Evolutionary conservation across 495 filamentous ascomycete genomes (phyloP).

Genomic region (Aspergillus sclerotioniger): DNA sequence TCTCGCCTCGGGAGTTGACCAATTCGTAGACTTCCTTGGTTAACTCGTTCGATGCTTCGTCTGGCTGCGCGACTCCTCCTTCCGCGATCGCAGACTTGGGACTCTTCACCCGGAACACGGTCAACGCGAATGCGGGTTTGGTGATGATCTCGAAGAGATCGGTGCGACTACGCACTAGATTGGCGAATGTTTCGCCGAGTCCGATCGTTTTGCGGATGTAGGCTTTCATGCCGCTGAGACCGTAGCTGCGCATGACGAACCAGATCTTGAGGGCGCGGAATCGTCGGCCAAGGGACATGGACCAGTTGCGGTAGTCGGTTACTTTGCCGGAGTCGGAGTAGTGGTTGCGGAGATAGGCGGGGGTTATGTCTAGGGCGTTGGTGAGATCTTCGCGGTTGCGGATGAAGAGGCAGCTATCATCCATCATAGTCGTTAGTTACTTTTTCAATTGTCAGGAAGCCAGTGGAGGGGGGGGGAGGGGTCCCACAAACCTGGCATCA

Average conservation of each 20-base stretch:
- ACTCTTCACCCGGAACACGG: conserved; percentile 62
- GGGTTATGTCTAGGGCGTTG: conserved; percentile 76
- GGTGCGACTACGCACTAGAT: conserved; percentile 51
- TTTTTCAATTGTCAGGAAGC: neutral
- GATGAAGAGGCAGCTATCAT: conserved; percentile 68
- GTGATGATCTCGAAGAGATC: conserved; percentile 81
- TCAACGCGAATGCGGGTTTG: conserved; percentile 74
- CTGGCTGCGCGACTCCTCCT: conserved; percentile 32
- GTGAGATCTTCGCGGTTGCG: conserved; percentile 71
- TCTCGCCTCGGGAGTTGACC: conserved; percentile 71
- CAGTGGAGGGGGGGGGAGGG: neutral
- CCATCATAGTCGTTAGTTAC: conserved; percentile 1
- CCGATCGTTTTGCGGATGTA: conserved; percentile 66
- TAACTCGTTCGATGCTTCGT: conserved; percentile 58
- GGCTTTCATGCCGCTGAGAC: conserved; percentile 70
- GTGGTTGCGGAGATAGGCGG: conserved; percentile 76
- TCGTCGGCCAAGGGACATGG: conserved; percentile 90
- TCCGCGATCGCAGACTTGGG: conserved; percentile 16
- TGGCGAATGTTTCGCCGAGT: conserved; percentile 69
- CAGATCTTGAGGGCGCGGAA: conserved; percentile 93
- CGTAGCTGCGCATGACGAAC: conserved; percentile 91
- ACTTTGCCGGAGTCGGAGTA: conserved; percentile 81
- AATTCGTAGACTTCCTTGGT: conserved; percentile 78
- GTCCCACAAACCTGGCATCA: conserved; percentile 61
- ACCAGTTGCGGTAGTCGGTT: conserved; percentile 98